phyloP scores from a whole-genome alignment of 768 basidiomycete species.

The Trametes gibbosa region DNA sequence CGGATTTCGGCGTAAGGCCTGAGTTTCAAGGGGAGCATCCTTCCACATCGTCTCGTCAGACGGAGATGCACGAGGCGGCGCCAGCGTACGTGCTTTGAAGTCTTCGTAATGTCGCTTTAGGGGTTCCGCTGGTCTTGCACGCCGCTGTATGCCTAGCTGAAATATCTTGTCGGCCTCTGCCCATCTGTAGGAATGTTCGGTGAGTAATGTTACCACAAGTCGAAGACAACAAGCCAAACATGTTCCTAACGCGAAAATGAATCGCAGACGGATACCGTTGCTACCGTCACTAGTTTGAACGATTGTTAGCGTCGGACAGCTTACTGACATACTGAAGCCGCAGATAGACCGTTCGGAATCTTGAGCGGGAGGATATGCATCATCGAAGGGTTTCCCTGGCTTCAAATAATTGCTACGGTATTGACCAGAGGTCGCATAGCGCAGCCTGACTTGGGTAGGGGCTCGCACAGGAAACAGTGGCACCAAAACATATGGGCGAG shows the following conservation, averaged over 20 bases:
- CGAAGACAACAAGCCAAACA: no score
- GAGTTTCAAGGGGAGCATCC: conserved; percentile 21
- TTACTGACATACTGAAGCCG: no score
- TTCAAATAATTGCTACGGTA: no score
- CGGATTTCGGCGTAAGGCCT: conserved; percentile 33
- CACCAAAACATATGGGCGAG: not conserved
- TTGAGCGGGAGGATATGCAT: no score
- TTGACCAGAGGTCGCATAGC: no score
- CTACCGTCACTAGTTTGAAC: no score
- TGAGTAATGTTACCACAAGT: not conserved
- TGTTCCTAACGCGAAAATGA: no score
- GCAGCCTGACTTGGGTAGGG: no score
- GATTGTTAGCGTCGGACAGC: no score
- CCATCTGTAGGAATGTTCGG: conserved; percentile 41
- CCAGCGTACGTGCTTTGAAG: conserved; percentile 54
- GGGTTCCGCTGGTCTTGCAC: conserved; percentile 79
- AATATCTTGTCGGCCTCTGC: conserved; percentile 81
- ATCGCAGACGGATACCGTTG: no score
- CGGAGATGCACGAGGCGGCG: conserved; percentile 11
- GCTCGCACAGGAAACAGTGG: not conserved
- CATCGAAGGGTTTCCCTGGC: no score
- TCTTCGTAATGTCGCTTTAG: conserved; percentile 79
- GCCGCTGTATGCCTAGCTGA: conserved; percentile 75
- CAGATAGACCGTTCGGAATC: no score
- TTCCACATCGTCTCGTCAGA: conserved; percentile 22